A percentile compares a stretch with the other conserved stretches of the same genome.
These are phyloP conservation scores for Globisporangium mamillatum DNA, from an alignment of 352 stramenopile genomes.

Conservation along the genomic window DNA sequence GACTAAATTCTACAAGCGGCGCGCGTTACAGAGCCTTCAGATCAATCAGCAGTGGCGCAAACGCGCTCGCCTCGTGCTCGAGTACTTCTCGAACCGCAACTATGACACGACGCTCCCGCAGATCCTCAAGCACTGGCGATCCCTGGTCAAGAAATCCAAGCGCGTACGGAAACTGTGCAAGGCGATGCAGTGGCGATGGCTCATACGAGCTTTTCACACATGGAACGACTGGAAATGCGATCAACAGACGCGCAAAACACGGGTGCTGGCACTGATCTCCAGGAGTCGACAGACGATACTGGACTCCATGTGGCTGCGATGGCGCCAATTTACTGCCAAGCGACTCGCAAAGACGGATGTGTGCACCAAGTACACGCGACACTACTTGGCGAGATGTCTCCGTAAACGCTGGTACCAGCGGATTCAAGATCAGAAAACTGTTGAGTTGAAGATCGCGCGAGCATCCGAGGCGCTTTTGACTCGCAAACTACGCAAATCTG, in stretches of 20 bases:
- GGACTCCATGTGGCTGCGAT: constrained; percentile 14
- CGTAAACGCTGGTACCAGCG: constrained; percentile 22
- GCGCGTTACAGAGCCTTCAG: constrained; percentile 15
- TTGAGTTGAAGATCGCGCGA: neutral
- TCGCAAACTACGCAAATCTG: constrained; percentile 12
- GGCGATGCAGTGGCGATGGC: neutral
- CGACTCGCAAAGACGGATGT: constrained; percentile 11
- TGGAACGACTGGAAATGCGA: constrained; percentile 9
- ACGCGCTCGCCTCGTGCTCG: constrained; percentile 29
- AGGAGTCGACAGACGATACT: neutral
- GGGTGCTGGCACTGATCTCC: neutral
- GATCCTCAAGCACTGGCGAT: constrained; percentile 20
- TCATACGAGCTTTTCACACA: neutral
- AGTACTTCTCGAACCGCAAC: constrained; percentile 34
- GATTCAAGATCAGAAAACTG: constrained; percentile 9
- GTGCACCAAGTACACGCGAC: constrained; percentile 14
- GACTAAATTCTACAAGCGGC: constrained; percentile 13
- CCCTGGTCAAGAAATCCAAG: constrained; percentile 1
- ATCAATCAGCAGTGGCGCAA: constrained; percentile 20
- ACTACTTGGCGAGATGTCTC: constrained; percentile 22
- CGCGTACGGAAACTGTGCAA: neutral
- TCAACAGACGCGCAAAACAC: constrained; percentile 2
- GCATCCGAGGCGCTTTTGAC: constrained; percentile 14
- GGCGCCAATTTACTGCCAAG: constrained; percentile 17
- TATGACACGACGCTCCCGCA: constrained; percentile 26